phyloP scores from a whole-genome alignment of 176 grass and related monocot genomes.

The Triticum monococcum region DNA sequence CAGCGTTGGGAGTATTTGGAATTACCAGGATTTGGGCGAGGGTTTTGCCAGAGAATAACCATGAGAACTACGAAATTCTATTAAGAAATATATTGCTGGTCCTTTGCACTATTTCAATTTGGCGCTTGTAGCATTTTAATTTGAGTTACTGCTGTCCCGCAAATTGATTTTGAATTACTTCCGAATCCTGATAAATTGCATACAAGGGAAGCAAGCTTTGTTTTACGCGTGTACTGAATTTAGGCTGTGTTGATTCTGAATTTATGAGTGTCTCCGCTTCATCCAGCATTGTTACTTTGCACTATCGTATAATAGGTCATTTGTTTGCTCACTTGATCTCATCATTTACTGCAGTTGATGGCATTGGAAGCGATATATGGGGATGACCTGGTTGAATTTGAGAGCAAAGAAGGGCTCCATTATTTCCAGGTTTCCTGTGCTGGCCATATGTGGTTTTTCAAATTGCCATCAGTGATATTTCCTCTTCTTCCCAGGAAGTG shows the following conservation, averaged over 20 bases:
- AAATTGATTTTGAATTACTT: too few species aligned
- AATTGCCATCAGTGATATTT: neutral
- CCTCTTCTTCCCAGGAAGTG: neutral
- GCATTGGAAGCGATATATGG: slow-evolving; percentile 61
- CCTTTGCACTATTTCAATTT: too few species aligned
- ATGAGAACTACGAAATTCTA: too few species aligned
- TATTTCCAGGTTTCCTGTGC: slow-evolving; percentile 50
- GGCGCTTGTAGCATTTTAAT: too few species aligned
- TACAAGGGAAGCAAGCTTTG: too few species aligned
- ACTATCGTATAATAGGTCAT: neutral
- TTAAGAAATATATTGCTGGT: too few species aligned
- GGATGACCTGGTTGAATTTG: slow-evolving; percentile 23
- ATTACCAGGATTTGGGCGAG: neutral
- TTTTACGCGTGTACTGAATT: too few species aligned
- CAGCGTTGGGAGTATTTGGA: too few species aligned
- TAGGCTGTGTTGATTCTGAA: neutral
- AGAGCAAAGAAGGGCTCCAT: slow-evolving; percentile 39
- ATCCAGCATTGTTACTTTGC: neutral
- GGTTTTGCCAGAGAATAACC: neutral
- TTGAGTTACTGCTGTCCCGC: neutral
- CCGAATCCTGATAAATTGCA: neutral
- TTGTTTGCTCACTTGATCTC: neutral
- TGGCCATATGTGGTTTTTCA: neutral
- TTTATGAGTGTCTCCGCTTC: neutral
- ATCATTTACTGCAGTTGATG: slow-evolving; percentile 32